Conservation (phyloP, 2,329 filamentous ascomycete species). For the Diaporthe capsici region DNA sequence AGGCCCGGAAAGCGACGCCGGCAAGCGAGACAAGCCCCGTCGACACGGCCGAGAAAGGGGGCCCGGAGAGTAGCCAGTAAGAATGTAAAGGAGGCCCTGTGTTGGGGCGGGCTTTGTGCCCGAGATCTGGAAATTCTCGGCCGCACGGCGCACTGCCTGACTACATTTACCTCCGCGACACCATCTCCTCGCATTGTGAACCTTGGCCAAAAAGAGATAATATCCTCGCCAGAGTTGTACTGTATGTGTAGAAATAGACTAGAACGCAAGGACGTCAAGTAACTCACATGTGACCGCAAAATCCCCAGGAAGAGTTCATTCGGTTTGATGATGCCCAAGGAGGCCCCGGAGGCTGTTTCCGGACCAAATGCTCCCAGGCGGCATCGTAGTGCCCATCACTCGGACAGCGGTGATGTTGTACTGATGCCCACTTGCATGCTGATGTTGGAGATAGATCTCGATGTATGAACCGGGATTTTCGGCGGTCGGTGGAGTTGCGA, state of each 20-base stretch:
- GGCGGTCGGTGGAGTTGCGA: background rate
- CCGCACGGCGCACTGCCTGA: background rate
- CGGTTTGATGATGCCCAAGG: background rate
- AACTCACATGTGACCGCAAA: background rate
- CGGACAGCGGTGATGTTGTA: background rate
- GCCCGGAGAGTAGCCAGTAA: background rate
- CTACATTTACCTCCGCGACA: background rate
- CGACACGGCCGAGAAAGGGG: background rate
- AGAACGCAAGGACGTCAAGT: no score
- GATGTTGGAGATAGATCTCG: conserved; percentile 5
- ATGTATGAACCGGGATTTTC: background rate
- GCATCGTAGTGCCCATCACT: background rate
- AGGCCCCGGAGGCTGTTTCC: background rate
- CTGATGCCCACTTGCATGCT: background rate
- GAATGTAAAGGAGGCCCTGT: background rate
- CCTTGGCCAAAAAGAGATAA: background rate
- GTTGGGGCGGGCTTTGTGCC: background rate
- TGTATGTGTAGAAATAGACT: background rate
- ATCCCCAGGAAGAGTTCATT: background rate
- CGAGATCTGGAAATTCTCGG: background rate
- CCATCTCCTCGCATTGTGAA: background rate
- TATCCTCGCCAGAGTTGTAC: no score
- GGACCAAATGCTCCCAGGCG: conserved; percentile 7
- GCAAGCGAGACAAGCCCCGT: conserved; percentile 20
- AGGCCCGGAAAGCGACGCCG: conserved; percentile 14